Evolutionary conservation across 805 yeast species (phyloP), one percentile per base, ranked within the genome.

Genomic region (Ogataea sp.): DNA sequence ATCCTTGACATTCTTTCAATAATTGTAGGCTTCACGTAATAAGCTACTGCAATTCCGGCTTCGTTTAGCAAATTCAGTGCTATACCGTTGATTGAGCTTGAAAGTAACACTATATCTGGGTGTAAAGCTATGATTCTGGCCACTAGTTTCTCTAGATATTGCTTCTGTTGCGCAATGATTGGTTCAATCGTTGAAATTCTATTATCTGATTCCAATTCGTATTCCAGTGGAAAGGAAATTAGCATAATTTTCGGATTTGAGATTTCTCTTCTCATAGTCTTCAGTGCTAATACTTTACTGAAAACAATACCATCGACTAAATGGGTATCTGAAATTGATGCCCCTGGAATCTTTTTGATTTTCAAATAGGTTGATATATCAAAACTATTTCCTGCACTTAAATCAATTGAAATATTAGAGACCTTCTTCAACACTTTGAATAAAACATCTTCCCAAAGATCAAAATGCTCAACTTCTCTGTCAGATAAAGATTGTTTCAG

Each of bases 291-390:
- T 15, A 80, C 76, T 47, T 88, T 87, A 0, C 97, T 83, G 58
- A 89, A 87, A 3, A 86, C 82, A 4, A 86, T 60, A 0, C 98
- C 99, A 51, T 83, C 79, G 3, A 90, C 57, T 24, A 75, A 71
- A 21, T 63, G 62, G 0, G 90, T 76, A 32, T 83, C 79, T 5
- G 65, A 62, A 1, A 80, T 73, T 1, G 56, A 42, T 0, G 94
- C 93, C 1, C 98, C 97, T 1, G 80, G 70, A 8, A 90, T 75
- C 43, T 87, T 71, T 54, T 93, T 94, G 34, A 93, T 70, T 53
- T 94, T 93, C 32, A 93, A 76, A 58, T 85, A 90, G 48, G 83
- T 89, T n/a, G 90, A 71, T 36, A 89, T 79, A 55, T 93, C 97
- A 43, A 88, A 70, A 3, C 81, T 80, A 44, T 83, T 90, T 4